phyloP scores from a whole-genome alignment of 1,284 basidiomycete genomes.

The Gastroboletus turbinatus region DNA sequence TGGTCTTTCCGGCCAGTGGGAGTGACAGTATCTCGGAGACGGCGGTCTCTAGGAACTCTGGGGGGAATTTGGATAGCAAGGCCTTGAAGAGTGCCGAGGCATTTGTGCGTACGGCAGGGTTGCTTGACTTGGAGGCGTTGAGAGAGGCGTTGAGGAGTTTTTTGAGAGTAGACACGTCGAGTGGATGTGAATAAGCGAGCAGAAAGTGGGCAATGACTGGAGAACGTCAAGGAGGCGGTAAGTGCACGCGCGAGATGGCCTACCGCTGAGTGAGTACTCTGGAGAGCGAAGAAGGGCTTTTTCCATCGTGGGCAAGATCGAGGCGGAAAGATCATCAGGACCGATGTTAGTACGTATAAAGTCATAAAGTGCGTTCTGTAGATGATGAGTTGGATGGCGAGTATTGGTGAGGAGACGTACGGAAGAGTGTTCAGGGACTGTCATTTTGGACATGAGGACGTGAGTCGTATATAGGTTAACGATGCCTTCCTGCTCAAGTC shows the following conservation, averaged over 20 bases:
- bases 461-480: constrained; percentile 50
- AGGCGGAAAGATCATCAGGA: constrained; percentile 48
- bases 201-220: constrained; percentile 59
- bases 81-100: constrained; percentile 63
- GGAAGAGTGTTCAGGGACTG: constrained; percentile 48
- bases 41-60: constrained; percentile 42
- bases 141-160: constrained; percentile 67
- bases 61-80: constrained; percentile 39
- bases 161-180: constrained; percentile 56
- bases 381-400: constrained; percentile 9
- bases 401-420: constrained; percentile 36
- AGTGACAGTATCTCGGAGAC: constrained; percentile 68
- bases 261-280: constrained; percentile 65
- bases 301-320: constrained; percentile 66
- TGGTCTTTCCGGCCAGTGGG: constrained; percentile 80
- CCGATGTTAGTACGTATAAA: constrained; percentile 58
- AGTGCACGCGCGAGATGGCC: constrained; percentile 12
- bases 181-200: constrained; percentile 50
- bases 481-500: constrained; percentile 45
- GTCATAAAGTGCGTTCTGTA: constrained; percentile 53
- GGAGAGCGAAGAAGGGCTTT: constrained; percentile 75
- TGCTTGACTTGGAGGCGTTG: constrained; percentile 78
- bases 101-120: constrained; percentile 58
- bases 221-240: constrained; percentile 4
- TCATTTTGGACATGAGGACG: constrained; percentile 58